These are phyloP conservation scores for Diaporthe velutina DNA, from an alignment of 2,329 filamentous ascomycete species.

Conservation along the genomic window DNA sequence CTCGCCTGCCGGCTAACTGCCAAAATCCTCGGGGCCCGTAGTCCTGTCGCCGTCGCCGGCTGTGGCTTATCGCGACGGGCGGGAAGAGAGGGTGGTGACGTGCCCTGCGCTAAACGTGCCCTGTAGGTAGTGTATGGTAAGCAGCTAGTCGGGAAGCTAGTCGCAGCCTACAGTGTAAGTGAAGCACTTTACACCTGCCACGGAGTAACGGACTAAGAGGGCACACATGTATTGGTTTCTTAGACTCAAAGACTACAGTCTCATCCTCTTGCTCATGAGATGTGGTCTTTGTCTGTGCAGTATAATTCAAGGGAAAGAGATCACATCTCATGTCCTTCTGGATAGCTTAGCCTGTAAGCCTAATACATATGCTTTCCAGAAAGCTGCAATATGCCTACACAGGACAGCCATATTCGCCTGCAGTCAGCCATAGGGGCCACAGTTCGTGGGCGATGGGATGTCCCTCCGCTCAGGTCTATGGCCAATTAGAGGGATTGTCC, in stretches of 20 bases:
- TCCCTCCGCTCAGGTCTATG: not conserved
- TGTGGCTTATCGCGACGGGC: not conserved
- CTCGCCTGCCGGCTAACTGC: not conserved
- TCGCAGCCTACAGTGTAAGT: not conserved
- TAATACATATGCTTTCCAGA: too few species aligned
- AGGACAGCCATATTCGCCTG: not conserved
- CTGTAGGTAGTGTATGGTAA: not conserved
- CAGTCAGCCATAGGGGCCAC: not conserved
- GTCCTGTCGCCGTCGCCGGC: not conserved
- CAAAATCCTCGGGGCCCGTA: not conserved
- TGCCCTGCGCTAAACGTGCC: not conserved
- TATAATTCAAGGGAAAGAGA: too few species aligned
- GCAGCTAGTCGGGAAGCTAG: not conserved
- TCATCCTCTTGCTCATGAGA: too few species aligned
- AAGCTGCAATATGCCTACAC: not conserved
- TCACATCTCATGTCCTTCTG: too few species aligned
- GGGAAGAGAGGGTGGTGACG: not conserved
- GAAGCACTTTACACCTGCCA: not conserved
- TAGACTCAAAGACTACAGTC: too few species aligned
- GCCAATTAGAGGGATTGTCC: not conserved
- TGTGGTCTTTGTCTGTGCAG: too few species aligned
- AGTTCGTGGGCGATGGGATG: not conserved
- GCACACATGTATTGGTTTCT: too few species aligned
- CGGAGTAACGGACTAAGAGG: not conserved
- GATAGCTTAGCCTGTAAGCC: too few species aligned